Base-by-base conservation (phyloP, 345 rosid species). In the Atalantia buxifolia region DNA sequence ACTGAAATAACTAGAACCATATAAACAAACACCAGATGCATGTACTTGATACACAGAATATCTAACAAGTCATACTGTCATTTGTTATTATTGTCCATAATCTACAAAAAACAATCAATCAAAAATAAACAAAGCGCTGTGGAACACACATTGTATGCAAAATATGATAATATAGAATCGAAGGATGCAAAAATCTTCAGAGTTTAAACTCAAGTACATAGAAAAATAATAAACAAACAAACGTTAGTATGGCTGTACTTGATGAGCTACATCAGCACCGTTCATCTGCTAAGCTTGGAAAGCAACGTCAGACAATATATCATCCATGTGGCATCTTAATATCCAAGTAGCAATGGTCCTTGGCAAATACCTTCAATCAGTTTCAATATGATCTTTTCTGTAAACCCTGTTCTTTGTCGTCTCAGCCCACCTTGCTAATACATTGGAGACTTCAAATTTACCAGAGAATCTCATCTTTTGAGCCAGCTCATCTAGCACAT, bases 401-500 rank as follows among this genome's bases (percentile, higher is more conserved):
- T 78, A 86, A 48, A 83, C 68, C 69, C 88, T 84, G 68, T 82
- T 89, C 85, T 88, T 89, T 81, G 84, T 90, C 86, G 80, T 87
- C 80, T 90, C 89, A 63, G 86, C 90, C 90, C 91, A 88, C 66
- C 88, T 88, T 1, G 90, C 86, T 64, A 96, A 90, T 76, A 88
- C 85, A 84, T 88, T 86, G 7, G 95, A 86, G 56, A 83, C 92
- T 60, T 86, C 94, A 74, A 86, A 85, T 86, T 94, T 94, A 27
- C 97, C 97, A 31, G 88, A 85, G 66, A 86, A 86, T 88, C 89
- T 90, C 88, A 95, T 87, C 88, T 89, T 94, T 80, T 70, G 86
- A 9, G 98, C 88, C 84, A 92, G 79, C 72, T 91, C 98, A 77
- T 90, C 97, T 3, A 94, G 89, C 56, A 90, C 82, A 72, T 85